Evolutionary conservation across 805 yeast genomes (phyloP).

Genomic region (Metschnikowia shivogae): DNA sequence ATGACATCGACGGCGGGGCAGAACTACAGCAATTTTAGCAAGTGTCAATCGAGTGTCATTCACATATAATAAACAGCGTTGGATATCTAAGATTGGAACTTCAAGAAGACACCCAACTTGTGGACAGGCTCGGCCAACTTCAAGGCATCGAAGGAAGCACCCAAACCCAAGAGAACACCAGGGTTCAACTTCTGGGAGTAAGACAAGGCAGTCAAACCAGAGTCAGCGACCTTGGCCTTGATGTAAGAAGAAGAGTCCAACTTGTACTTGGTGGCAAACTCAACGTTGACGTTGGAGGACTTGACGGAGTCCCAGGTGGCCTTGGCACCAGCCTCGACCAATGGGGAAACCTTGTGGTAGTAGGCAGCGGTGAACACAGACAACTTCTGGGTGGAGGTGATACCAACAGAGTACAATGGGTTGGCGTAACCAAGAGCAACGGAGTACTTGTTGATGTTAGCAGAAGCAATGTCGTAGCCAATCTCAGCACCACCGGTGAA

Average conservation of each 20-base stretch:
- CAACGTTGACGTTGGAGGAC: conserved; percentile 80
- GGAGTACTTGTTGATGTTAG: conserved; percentile 89
- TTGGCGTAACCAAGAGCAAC: conserved; percentile 91
- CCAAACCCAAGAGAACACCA: conserved; percentile 94
- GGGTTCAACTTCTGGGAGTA: conserved; percentile 94
- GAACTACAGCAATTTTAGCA: not conserved
- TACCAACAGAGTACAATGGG: conserved; percentile 80
- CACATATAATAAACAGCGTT: conserved; percentile 6
- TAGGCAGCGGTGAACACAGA: conserved; percentile 90
- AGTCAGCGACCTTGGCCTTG: conserved; percentile 95
- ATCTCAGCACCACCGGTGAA: conserved; percentile 96
- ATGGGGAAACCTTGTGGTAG: conserved; percentile 91
- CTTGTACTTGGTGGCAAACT: conserved; percentile 91
- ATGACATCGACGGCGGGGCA: not conserved
- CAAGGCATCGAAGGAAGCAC: conserved; percentile 94
- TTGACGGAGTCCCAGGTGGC: conserved; percentile 91
- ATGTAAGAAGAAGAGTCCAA: conserved; percentile 85
- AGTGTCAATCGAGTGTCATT: not conserved
- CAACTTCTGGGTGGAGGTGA: conserved; percentile 80
- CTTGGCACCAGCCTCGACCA: conserved; percentile 96
- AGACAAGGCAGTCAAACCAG: conserved; percentile 89
- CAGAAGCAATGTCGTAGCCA: conserved; percentile 91
- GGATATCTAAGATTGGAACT: conserved; percentile 48
- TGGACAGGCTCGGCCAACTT: conserved; percentile 95
- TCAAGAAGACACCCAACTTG: conserved; percentile 91